Evolutionary conservation across 1,284 basidiomycete genomes (phyloP), one percentile per base, ranked within the genome.

Genomic region (Afroboletus lepidellus): DNA sequence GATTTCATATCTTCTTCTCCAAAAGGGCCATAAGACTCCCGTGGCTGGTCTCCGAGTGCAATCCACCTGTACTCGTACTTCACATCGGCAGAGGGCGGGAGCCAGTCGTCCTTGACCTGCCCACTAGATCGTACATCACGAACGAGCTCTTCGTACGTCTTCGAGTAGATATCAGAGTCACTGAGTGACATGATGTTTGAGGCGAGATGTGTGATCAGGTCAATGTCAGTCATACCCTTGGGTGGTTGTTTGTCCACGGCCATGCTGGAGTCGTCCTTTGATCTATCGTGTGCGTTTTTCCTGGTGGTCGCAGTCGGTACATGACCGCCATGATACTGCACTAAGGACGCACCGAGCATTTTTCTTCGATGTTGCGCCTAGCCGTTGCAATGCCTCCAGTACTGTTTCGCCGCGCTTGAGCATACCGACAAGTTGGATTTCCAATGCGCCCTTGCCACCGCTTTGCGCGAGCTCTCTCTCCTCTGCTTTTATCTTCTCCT

Each of bases 321-420:
- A 39, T 15, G 51, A 38, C 21, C 16, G 18, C 12, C 13, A 16
- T 16, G 1, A 18, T 13, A 15, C 5, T 27, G 20, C 15, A 36
- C 37, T 18, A 43, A 38, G 50, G 24, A 67, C 77, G 53, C 59
- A 80, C 80, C 68, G 70, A 32, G 74, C 70, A 41, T 69, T 73
- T 71, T 83, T 86, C 72, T 90, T 92, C 23, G 83, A 78, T 57
- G 79, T 79, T 4, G 74, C 76, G 11, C 96, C 96, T 1, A 98
- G 72, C 20, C 96, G 81, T 59, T 94, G 92, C 50, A 99, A 70
- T 5, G 94, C 91, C 66, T 93, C 90, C 23, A 98, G 75, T 1
- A 98, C 90, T 0, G 90, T 90, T 73, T 99, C 96, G 3, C 92
- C 92, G 56, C 90, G 88, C 71, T 90, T 87, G 69, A 98, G 79